Percentiles rank a stretch among this genome's conserved stretches.
These are phyloP conservation scores for Aphanomyces stellatus DNA, from an alignment of 352 stramenopile genomes.

Conservation along the genomic window DNA sequence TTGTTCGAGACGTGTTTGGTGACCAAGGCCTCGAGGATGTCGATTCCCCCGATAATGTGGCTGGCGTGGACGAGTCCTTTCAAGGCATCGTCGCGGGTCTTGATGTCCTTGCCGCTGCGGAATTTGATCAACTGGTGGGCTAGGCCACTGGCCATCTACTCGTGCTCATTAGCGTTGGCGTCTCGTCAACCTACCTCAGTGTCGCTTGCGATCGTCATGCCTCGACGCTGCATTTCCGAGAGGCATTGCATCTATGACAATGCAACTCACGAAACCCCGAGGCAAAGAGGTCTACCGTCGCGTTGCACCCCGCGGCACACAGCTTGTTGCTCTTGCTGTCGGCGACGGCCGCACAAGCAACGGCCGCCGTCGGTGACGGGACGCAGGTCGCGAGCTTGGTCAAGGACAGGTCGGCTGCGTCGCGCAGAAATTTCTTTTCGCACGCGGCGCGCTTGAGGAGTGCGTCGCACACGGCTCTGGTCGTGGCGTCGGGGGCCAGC, in stretches of 20 bases:
- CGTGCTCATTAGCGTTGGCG: not conserved
- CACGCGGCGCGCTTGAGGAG: slow-evolving; percentile 53
- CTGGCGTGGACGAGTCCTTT: not conserved
- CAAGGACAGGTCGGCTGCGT: slow-evolving; percentile 36
- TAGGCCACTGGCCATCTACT: not conserved
- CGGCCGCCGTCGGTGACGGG: slow-evolving; percentile 35
- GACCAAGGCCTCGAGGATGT: slow-evolving; percentile 1
- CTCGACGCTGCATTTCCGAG: not conserved
- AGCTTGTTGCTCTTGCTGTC: slow-evolving; percentile 54
- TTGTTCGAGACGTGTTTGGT: not conserved
- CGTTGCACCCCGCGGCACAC: slow-evolving; percentile 22
- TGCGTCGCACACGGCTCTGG: slow-evolving; percentile 32
- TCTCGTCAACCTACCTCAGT: not conserved
- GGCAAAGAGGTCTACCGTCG: slow-evolving; percentile 4
- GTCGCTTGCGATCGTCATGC: not conserved
- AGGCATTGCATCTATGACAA: slow-evolving; percentile 11
- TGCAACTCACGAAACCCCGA: not conserved
- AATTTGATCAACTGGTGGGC: not conserved
- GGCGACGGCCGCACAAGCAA: slow-evolving; percentile 31
- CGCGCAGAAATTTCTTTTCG: slow-evolving; percentile 66
- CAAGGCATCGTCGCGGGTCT: slow-evolving; percentile 9
- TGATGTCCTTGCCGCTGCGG: slow-evolving; percentile 13
- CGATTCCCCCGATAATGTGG: not conserved
- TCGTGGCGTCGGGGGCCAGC: not conserved
- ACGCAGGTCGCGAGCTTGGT: slow-evolving; percentile 34